A percentile compares a stretch with the other conserved stretches of the same genome.
Evolutionary conservation across 257 asterid species (phyloP).

Genomic region (Vinca minor): DNA sequence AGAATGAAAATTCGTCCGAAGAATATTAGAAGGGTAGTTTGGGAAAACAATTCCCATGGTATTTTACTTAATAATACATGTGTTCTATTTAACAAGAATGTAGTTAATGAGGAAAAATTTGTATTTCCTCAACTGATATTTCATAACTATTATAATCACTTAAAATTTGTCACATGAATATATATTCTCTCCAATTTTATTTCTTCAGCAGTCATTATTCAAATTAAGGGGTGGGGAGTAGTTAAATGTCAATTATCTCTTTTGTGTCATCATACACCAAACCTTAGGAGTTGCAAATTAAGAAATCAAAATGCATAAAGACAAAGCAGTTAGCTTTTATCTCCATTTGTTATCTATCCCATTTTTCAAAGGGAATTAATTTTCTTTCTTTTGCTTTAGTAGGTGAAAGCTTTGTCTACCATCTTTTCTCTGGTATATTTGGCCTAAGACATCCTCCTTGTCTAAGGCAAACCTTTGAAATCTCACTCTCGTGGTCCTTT

Average conservation of each 20-base stretch:
- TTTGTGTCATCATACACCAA: not conserved
- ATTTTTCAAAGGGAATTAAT: slow-evolving; percentile 31
- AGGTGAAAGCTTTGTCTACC: slow-evolving; percentile 34
- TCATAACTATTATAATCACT: too few relatives aligned
- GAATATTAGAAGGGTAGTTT: too few relatives aligned
- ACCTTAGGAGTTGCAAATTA: not conserved
- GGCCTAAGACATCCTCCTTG: slow-evolving; percentile 7
- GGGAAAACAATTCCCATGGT: too few relatives aligned
- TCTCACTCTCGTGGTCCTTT: not conserved
- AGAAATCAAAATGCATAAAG: slow-evolving; percentile 12
- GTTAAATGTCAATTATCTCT: slow-evolving; percentile 13
- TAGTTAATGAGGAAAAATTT: too few relatives aligned
- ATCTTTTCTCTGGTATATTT: slow-evolving; percentile 11
- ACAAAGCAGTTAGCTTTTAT: slow-evolving; percentile 7
- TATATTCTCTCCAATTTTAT: too few relatives aligned
- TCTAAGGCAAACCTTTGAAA: not conserved
- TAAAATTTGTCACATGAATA: too few relatives aligned
- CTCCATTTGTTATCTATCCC: slow-evolving; percentile 25
- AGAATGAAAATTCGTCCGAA: too few relatives aligned
- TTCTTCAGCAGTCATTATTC: too few relatives aligned
- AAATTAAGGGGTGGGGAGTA: slow-evolving; percentile 13
- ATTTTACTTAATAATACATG: too few relatives aligned
- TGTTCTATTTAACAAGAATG: too few relatives aligned
- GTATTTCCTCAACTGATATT: too few relatives aligned
- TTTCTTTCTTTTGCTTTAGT: slow-evolving; percentile 39